Evolutionary conservation across 768 basidiomycete genomes (phyloP).

Genomic region (Baorangia bicolor): DNA sequence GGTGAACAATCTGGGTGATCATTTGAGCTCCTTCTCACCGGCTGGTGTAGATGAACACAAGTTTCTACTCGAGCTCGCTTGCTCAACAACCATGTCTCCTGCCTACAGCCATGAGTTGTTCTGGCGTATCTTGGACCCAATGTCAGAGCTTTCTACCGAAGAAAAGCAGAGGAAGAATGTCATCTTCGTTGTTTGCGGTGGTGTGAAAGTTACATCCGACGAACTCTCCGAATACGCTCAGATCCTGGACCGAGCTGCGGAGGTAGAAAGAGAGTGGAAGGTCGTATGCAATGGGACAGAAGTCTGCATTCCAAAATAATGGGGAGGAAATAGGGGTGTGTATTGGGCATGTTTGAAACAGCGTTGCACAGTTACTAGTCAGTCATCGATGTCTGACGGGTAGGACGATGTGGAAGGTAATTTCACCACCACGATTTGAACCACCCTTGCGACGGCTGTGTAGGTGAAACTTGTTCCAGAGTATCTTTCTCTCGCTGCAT

Average conservation of each 20-base stretch:
- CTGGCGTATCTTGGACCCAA: constrained; percentile 34
- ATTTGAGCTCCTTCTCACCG: background rate
- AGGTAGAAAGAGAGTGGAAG: constrained; percentile 28
- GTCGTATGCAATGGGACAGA: constrained; percentile 31
- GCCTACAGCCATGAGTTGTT: constrained; percentile 63
- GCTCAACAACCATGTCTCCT: constrained; percentile 64
- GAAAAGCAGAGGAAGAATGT: constrained; percentile 20
- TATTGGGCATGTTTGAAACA: background rate
- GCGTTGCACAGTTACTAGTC: constrained; percentile 19
- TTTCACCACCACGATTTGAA: constrained; percentile 26
- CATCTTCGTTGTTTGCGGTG: constrained; percentile 34
- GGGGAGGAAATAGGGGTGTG: background rate
- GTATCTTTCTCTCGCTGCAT: constrained; percentile 45
- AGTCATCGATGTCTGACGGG: background rate
- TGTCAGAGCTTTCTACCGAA: constrained; percentile 22
- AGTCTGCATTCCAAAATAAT: constrained; percentile 20
- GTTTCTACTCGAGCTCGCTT: constrained; percentile 71
- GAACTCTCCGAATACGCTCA: constrained; percentile 51
- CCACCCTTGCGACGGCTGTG: constrained; percentile 28
- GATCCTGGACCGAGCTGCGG: constrained; percentile 37
- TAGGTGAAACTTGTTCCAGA: constrained; percentile 14
- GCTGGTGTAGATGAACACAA: constrained; percentile 64
- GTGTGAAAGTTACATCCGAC: constrained; percentile 61
- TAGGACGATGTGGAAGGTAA: background rate
- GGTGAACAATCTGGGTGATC: constrained; percentile 39